Conservation (phyloP, 2,329 filamentous ascomycete species). For the Lasiodiplodia theobromae region DNA sequence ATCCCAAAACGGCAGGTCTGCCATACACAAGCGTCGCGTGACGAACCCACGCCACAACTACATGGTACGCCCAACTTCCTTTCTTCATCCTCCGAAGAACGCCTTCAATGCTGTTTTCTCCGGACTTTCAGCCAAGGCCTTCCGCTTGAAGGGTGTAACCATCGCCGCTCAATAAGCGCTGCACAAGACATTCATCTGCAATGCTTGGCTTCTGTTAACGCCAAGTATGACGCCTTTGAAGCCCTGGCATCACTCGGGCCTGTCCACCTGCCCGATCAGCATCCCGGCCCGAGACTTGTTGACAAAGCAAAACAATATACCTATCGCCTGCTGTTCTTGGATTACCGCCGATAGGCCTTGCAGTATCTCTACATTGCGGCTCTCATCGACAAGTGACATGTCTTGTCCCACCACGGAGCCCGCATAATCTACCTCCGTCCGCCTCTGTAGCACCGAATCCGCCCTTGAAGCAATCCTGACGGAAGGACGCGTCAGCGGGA, state of each 20-base stretch:
- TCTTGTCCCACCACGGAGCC: not conserved
- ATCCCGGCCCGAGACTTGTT: not conserved
- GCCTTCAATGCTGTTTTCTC: not conserved
- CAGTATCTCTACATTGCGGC: not conserved
- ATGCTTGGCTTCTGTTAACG: constrained; percentile 1
- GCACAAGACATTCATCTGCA: not conserved
- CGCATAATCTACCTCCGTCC: not conserved
- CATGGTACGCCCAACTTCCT: constrained; percentile 8
- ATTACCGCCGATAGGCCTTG: not conserved
- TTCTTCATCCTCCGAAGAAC: not conserved
- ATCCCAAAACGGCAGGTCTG: constrained; percentile 21
- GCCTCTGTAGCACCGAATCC: not conserved
- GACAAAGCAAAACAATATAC: not conserved
- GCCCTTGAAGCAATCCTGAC: not conserved
- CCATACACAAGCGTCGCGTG: constrained; percentile 15
- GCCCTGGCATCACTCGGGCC: not conserved
- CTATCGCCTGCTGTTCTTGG: not conserved
- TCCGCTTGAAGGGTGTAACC: not conserved
- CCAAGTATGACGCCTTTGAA: constrained; percentile 14
- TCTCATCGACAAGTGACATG: not conserved
- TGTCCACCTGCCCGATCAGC: constrained; percentile 16
- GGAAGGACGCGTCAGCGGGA: not conserved
- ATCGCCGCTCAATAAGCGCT: not conserved
- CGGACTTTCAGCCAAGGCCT: not conserved
- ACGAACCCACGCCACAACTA: constrained; percentile 1